Conservation (phyloP, 345 rosid genomes). For the Linum tenue region DNA sequence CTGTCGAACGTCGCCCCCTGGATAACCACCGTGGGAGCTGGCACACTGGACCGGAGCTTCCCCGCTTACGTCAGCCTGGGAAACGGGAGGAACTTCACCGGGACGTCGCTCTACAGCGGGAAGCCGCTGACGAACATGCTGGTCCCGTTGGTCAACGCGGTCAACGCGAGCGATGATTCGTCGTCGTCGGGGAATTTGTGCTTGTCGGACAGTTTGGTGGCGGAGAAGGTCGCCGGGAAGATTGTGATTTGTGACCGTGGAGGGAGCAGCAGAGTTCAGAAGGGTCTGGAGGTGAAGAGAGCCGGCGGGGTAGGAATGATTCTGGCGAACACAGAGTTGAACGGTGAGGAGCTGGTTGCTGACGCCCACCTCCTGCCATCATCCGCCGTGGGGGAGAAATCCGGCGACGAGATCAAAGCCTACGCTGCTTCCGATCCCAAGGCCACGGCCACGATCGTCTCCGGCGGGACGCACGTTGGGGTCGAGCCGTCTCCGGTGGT, state of each 20-base stretch:
- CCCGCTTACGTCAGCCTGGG: conserved; percentile 72
- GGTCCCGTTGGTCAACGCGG: background rate
- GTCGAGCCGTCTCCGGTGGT: conserved; percentile 16
- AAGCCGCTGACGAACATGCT: background rate
- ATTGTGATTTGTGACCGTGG: conserved; percentile 63
- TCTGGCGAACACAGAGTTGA: conserved; percentile 37
- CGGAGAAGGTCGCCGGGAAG: conserved; percentile 23
- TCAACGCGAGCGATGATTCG: background rate
- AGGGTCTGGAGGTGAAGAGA: conserved; percentile 42
- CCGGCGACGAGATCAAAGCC: conserved; percentile 11
- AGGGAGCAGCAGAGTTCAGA: conserved; percentile 38
- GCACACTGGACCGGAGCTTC: conserved; percentile 78
- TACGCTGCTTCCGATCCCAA: background rate
- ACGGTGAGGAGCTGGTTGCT: conserved; percentile 51
- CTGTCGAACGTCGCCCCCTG: conserved; percentile 81
- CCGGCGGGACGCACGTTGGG: conserved; percentile 14
- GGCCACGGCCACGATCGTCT: background rate
- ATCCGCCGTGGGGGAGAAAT: conserved; percentile 35
- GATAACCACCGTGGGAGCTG: conserved; percentile 85
- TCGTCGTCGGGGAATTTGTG: background rate
- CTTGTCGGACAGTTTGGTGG: background rate
- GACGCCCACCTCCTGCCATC: conserved; percentile 55
- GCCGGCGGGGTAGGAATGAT: conserved; percentile 56
- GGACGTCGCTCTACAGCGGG: background rate
- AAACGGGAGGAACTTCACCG: conserved; percentile 22